Evolutionary conservation across 441 rosid genomes (phyloP), one percentile per base, ranked within the genome.

Genomic region (Cnidoscolus chayamansa): DNA sequence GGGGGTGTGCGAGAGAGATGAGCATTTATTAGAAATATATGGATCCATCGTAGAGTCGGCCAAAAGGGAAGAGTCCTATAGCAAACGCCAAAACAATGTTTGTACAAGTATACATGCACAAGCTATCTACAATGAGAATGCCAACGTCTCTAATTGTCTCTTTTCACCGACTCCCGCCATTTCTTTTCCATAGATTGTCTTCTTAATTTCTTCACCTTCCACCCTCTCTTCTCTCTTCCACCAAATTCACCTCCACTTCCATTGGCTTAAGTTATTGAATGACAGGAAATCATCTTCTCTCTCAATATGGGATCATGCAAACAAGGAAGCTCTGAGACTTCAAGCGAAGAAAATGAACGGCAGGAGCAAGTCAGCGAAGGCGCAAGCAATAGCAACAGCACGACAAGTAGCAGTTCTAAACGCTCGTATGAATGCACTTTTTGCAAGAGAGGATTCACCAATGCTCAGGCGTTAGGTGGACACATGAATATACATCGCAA

Each of bases 381-480:
- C 2, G 35, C 74, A 1, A 50, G 71, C 19, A 15, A 40, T 9
- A 0, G 45, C 17, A 11, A 25, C 25, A 25, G 25, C 25, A 25
- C 25, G 25, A 25, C 25, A 25, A 25, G 25, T 25, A 25, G 25
- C 25, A 25, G 25, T 25, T 25, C 10, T 10, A 83, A 83, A 51
- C 84, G 90, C 25, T 84, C 81, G 5, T 90, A 92, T 30, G 87
- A 85, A 55, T 92, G 96, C 78, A 70, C 77, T 32, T 90, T 87
- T 49, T 90, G 96, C 86, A 88, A 81, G 85, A 82, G 86, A 74
- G 97, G 96, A 45, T 92, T 90, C 88, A 85, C 96, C 72, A 92
- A 82, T 77, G 91, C 93, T 4, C 96, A 92, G 79, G 97, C 97
- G 32, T 78, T 92, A 20, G 97, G 96, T 1, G 92, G 97, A 10